Percentiles rank a stretch among this genome's conserved stretches.
Conservation (phyloP, 441 rosid species). For the Populus trichocarpa region DNA sequence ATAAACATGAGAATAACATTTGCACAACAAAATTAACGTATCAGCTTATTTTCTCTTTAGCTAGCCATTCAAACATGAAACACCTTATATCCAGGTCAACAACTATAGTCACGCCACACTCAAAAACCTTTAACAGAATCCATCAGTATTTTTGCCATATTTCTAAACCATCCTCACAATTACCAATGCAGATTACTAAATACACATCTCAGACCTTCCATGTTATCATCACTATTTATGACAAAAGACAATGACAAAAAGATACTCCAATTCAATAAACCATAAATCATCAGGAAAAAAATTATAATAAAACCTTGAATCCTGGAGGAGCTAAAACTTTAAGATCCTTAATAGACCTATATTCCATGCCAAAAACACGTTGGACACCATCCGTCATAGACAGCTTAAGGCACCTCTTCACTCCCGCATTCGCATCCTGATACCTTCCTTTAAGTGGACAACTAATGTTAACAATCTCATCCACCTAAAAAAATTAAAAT, state of each 20-base stretch:
- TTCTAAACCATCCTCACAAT: background rate
- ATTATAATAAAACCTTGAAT: slow-evolving; percentile 56
- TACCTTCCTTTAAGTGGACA: slow-evolving; percentile 75
- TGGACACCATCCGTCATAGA: slow-evolving; percentile 94
- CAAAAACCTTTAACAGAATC: background rate
- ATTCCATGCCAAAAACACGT: slow-evolving; percentile 89
- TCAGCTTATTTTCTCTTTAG: slow-evolving; percentile 2
- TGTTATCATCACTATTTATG: slow-evolving; percentile 8
- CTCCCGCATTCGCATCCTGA: slow-evolving; percentile 57
- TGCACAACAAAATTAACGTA: background rate
- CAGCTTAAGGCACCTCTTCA: slow-evolving; percentile 87
- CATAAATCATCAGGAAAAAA: background rate
- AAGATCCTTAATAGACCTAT: slow-evolving; percentile 84
- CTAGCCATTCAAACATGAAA: background rate
- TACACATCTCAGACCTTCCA: background rate
- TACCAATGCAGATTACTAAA: background rate
- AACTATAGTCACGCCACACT: background rate
- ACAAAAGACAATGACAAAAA: background rate
- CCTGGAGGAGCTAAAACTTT: slow-evolving; percentile 77
- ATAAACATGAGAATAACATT: background rate
- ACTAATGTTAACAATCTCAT: slow-evolving; percentile 85
- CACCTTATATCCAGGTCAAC: slow-evolving; percentile 11
- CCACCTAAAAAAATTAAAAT: slow-evolving; percentile 53
- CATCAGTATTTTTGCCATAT: background rate
- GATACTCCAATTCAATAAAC: slow-evolving; percentile 7